Conservation (phyloP, 2,329 filamentous ascomycete genomes). For the Metarhizium brunneum region DNA sequence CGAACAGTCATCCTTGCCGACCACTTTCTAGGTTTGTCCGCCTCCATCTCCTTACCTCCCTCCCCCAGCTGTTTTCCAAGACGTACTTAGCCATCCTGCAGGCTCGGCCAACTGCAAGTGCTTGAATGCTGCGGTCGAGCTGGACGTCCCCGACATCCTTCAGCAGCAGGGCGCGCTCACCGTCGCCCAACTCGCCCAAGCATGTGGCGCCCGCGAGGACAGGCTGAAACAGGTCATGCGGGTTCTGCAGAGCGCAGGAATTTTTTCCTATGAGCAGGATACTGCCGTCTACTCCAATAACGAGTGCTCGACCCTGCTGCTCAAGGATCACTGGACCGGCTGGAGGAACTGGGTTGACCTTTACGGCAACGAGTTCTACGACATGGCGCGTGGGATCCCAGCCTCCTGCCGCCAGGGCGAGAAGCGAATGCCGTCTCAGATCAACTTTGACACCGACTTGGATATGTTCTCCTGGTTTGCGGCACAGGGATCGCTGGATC, state of each 20-base stretch:
- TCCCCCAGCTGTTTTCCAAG: no score
- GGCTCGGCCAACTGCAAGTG: no score
- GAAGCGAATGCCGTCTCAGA: conserved; percentile 24
- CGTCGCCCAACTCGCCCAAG: no score
- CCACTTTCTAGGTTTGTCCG: no score
- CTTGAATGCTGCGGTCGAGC: no score
- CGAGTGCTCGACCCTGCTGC: conserved; percentile 22
- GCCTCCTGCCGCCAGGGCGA: conserved; percentile 12
- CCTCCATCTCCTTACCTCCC: no score
- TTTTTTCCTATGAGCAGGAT: not conserved
- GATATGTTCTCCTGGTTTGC: conserved; percentile 31
- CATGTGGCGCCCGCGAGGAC: no score
- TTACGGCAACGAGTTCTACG: conserved; percentile 34
- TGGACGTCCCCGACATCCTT: no score
- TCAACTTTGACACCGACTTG: conserved; percentile 29
- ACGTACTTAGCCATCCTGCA: no score
- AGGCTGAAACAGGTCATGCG: conserved; percentile 5
- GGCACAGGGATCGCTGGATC: conserved; percentile 19
- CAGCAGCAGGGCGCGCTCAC: no score
- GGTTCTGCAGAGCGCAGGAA: conserved; percentile 8
- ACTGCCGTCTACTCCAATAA: not conserved
- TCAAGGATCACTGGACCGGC: conserved; percentile 30
- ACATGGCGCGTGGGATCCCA: conserved; percentile 31
- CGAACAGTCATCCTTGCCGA: no score
- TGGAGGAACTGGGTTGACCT: conserved; percentile 34